Conservation (phyloP, 2,329 filamentous ascomycete genomes). For the Dactylellina drechsleri region DNA sequence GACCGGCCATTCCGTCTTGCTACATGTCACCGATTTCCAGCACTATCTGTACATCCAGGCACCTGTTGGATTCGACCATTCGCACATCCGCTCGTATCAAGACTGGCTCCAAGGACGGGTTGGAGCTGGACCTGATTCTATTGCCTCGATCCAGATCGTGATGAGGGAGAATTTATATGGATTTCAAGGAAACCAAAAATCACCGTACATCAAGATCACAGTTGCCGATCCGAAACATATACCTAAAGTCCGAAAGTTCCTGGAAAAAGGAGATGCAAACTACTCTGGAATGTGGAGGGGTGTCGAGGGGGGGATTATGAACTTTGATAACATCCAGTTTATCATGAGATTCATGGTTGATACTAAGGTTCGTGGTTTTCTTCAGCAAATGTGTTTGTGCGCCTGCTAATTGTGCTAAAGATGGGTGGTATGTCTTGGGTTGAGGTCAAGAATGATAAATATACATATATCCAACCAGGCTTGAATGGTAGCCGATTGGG, state of each 20-base stretch:
- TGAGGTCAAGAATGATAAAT: constrained; percentile 74
- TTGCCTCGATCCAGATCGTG: constrained; percentile 82
- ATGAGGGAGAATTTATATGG: constrained; percentile 92
- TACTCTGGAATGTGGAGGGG: constrained; percentile 90
- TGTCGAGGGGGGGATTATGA: constrained; percentile 77
- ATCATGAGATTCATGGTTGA: constrained; percentile 98
- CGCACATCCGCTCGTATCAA: constrained; percentile 81
- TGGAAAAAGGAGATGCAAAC: constrained; percentile 81
- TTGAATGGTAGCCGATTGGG: constrained; percentile 75
- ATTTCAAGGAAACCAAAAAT: constrained; percentile 92
- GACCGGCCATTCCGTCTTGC: constrained; percentile 85
- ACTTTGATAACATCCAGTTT: constrained; percentile 96
- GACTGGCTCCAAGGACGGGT: constrained; percentile 81
- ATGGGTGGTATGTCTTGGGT: constrained; percentile 98
- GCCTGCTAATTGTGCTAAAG: constrained; percentile 61
- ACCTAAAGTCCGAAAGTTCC: constrained; percentile 75
- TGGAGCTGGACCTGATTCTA: constrained; percentile 73
- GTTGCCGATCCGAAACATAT: constrained; percentile 90
- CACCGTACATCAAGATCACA: constrained; percentile 90
- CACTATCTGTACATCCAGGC: constrained; percentile 96
- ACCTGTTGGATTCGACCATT: constrained; percentile 79
- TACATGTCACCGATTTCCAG: constrained; percentile 94
- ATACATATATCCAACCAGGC: constrained; percentile 71
- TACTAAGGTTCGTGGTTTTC: constrained; percentile 71
- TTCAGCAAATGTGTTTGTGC: constrained; percentile 7